A percentile compares a stretch with the other conserved stretches of the same genome.
phyloP scores from a whole-genome alignment of 1,284 basidiomycete genomes.

The Ustilago bromivora region DNA sequence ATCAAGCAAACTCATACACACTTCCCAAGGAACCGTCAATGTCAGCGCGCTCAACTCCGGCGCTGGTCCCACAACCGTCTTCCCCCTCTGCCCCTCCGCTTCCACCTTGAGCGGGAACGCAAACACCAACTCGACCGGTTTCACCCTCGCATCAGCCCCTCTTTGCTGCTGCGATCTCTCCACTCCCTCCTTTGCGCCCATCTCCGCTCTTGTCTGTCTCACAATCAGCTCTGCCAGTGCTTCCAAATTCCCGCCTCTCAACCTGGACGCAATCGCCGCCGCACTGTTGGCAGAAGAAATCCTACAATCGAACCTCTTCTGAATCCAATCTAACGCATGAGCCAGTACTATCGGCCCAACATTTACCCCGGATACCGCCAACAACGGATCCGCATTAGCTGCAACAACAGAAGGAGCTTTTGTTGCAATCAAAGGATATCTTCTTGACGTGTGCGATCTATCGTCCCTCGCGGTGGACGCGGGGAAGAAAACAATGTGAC shows the following conservation, averaged over 20 bases:
- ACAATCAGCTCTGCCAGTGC: constrained; percentile 45
- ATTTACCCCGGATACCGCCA: constrained; percentile 21
- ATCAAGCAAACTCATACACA: constrained; percentile 44
- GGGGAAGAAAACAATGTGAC: constrained; percentile 50
- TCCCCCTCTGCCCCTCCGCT: not conserved
- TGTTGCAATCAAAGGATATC: constrained; percentile 46
- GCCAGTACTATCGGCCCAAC: constrained; percentile 34
- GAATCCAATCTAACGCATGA: constrained; percentile 52
- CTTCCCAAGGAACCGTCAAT: constrained; percentile 52
- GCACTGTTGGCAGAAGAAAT: constrained; percentile 36
- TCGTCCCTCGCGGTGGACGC: constrained; percentile 16
- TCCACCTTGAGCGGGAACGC: constrained; percentile 28
- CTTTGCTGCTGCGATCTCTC: constrained; percentile 23
- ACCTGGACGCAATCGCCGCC: constrained; percentile 28
- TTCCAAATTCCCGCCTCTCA: constrained; percentile 31
- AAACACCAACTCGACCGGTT: constrained; percentile 48
- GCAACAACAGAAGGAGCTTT: constrained; percentile 33
- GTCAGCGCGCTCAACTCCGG: constrained; percentile 39
- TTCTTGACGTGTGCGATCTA: constrained; percentile 22
- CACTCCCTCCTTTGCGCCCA: constrained; percentile 14
- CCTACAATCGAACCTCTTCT: constrained; percentile 52
- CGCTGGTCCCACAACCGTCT: constrained; percentile 27
- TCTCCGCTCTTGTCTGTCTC: constrained; percentile 34
- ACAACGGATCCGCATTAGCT: constrained; percentile 19
- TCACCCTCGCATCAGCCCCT: constrained; percentile 21